Base-by-base conservation (phyloP, 1,284 basidiomycete species). In the Calocybe gambosa region DNA sequence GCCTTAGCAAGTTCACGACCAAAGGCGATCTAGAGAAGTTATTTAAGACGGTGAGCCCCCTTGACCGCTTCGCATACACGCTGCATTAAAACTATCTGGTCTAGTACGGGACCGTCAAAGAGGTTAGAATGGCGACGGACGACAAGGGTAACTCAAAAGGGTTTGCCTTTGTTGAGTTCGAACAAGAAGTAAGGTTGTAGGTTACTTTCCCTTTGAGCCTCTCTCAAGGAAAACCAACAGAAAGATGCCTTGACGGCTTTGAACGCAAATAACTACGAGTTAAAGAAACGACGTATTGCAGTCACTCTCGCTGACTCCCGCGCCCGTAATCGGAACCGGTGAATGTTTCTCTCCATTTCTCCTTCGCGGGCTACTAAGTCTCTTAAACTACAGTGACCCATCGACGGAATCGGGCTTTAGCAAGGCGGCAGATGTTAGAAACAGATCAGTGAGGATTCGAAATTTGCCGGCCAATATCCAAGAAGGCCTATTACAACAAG, bases 131-230 rank as follows among this genome's bases (percentile, higher is more conserved):
- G 58, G 80, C 82, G 0, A 68, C 78, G 45, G 87, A 93, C 54
- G 76, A 82, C 6, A 77, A 82, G 39, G 85, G 85, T 0, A 71
- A 78, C 31, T 75, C 76, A 33, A 91, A 85, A 62, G 95, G 96
- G 0, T 92, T 93, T 61, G 95, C 92, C 0, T 99, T 98, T 58
- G 75, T 99, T 16, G 93, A 98, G 59, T 98, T 91, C 62, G 82
- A 87, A 50, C 74, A 80, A 25, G 83, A 87, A 70, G 92, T 90
- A 53, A 45, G 75, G 57, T 7, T 29, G 20, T 35, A 33, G 7
- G 10, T 19, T 36, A 25, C 29, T 15, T 38, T 43, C 25, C 37
- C 25, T 49, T 20, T 13, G 36, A 42, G 21, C 25, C 42, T 42
- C 40, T 37, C 42, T 47, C 26, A 10, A 25, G 53, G 15, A 5